Evolutionary conservation across 1,284 basidiomycete species (phyloP).

Genomic region (Stereum hirsutum): DNA sequence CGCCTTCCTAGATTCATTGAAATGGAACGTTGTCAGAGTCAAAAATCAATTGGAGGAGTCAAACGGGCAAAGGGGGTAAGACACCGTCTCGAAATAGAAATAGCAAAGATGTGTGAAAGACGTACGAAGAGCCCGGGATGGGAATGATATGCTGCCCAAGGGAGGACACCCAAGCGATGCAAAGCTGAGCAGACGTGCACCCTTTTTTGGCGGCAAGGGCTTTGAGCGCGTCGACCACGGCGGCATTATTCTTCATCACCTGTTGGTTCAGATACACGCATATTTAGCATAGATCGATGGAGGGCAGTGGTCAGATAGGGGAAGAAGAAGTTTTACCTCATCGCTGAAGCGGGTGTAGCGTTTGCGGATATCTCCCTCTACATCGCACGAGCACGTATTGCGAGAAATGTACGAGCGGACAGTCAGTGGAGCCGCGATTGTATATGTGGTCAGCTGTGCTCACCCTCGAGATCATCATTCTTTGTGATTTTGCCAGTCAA

Average conservation of each 20-base stretch:
- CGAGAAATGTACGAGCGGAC: too few species aligned
- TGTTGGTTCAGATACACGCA: too few species aligned
- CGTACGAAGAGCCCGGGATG: slow-evolving; percentile 44
- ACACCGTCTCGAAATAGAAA: too few species aligned
- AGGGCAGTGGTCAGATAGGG: too few species aligned
- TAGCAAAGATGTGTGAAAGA: slow-evolving; percentile 9
- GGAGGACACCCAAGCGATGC: slow-evolving; percentile 50
- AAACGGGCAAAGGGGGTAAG: not conserved
- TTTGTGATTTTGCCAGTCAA: slow-evolving; percentile 34
- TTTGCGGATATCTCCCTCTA: too few species aligned
- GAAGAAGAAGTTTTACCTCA: slow-evolving; percentile 24
- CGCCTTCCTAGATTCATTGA: slow-evolving; percentile 18
- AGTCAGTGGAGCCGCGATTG: too few species aligned
- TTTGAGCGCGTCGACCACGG: slow-evolving; percentile 38
- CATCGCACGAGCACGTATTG: too few species aligned
- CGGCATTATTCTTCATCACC: slow-evolving; percentile 48
- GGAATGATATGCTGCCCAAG: slow-evolving; percentile 40
- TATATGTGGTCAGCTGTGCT: too few species aligned
- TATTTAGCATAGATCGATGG: too few species aligned
- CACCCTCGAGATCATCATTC: slow-evolving; percentile 31
- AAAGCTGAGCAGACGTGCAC: slow-evolving; percentile 46
- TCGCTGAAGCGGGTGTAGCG: not conserved
- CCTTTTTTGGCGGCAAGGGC: slow-evolving; percentile 38
- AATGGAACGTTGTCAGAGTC: too few species aligned
- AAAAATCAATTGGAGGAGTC: not conserved